Evolutionary conservation across 2,329 filamentous ascomycete genomes (phyloP), one percentile per base, ranked within the genome.

Genomic region (Magnaporthiopsis rhizophila): DNA sequence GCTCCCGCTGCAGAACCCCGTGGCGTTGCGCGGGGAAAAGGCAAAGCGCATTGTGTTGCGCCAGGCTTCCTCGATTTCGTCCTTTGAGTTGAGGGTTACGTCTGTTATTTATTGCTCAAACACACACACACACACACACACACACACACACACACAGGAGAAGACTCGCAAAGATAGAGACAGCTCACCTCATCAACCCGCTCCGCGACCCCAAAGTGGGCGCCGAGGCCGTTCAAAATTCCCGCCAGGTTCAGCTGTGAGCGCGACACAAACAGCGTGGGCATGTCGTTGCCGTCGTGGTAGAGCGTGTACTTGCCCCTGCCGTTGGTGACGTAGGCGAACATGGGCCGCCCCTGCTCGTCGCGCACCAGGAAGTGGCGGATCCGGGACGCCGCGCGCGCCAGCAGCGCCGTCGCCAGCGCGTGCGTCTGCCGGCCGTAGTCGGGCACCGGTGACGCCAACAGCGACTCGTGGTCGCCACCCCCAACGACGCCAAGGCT

Each of bases 261-360:
- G n/a, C 69, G 65, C 30, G 32, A 30, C 6, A 66, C 66, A 30
- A 69, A 68, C 13, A 69, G 38, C 2, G 65, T 70, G 4, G 68
- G 69, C 59, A 70, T 61, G 60, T 69, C 69, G 50, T 70, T 70
- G 24, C 66, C 67, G 57, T 70, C 69, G 62, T 70, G 67, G 63
- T 69, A 70, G 5, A 59, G 56, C 11, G 58, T 45, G 62, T 63
- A 58, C 30, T 58, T 38, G 32, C 62, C 62, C 56, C 21, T 38
- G 24, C 62, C 62, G 57, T 59, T 56, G 7, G 62, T 64, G 21
- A 59, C 62, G 62, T 70, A 70, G 6, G 68, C 67, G 11, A 69
- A 64, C n/a, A 68, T 65, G 1, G 45, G 38, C 28, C 59, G 56
- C 13, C 34, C 64, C 8, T 36, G 58, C 28, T 26, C 62, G n/a